Evolutionary conservation across 371 early-diverging fungal species (phyloP).

Genomic region (Gilbertella persicaria): DNA sequence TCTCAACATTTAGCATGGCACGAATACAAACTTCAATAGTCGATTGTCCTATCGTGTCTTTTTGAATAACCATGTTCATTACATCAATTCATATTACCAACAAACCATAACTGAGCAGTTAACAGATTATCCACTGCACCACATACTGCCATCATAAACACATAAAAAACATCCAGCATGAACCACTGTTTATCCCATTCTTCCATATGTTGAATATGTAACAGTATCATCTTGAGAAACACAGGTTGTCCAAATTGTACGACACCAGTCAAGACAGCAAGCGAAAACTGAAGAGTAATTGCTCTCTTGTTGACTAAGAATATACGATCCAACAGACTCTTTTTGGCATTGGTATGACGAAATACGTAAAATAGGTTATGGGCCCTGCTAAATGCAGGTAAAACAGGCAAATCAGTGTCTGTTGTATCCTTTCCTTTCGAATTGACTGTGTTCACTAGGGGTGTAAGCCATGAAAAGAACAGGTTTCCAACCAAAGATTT

Average conservation of each 20-base stretch:
- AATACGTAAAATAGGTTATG: constrained; percentile 32
- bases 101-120: constrained; percentile 51
- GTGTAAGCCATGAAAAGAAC: constrained; percentile 26
- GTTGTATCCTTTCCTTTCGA: constrained; percentile 20
- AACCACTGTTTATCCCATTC: constrained; percentile 11
- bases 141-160: constrained; percentile 35
- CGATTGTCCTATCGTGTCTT: constrained; percentile 20
- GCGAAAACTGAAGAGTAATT: constrained; percentile 21
- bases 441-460: constrained; percentile 27
- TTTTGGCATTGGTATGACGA: constrained; percentile 18
- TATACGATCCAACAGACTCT: constrained; percentile 24
- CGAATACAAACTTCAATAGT: constrained; percentile 48
- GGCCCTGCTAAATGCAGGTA: constrained; percentile 31
- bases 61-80: too few species aligned
- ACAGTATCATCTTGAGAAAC: constrained; percentile 35
- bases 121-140: constrained; percentile 32
- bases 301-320: constrained; percentile 23
- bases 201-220: constrained; percentile 33
- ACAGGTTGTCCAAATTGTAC: constrained; percentile 34
- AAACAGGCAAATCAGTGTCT: constrained; percentile 33
- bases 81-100: constrained; percentile 22
- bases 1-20: constrained; percentile 53
- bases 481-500: constrained; percentile 28
- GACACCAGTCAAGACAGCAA: constrained; percentile 27
- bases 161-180: constrained; percentile 40